Evolutionary conservation across 2,329 filamentous ascomycete genomes (phyloP).

Genomic region (Beauveria asiatica): DNA sequence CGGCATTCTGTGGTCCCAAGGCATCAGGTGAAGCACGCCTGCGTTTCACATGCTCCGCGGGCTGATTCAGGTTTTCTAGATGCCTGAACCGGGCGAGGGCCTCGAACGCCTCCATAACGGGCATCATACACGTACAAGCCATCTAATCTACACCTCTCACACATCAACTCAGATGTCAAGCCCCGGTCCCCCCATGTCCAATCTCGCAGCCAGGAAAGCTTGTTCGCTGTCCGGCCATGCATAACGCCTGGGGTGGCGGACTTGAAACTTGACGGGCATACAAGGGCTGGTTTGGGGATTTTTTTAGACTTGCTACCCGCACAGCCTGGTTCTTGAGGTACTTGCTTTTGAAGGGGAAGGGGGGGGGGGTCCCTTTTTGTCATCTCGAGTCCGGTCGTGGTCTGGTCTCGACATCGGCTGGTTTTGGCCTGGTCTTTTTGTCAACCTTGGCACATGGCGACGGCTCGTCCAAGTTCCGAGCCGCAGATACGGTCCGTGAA

Average conservation of each 20-base stretch:
- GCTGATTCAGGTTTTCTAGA: no score
- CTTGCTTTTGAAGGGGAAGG: background rate
- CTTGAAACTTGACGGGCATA: conserved; percentile 2
- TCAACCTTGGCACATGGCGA: background rate
- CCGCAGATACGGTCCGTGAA: background rate
- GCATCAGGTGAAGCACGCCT: conserved; percentile 15
- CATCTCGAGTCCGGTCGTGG: background rate
- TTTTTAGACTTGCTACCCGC: no score
- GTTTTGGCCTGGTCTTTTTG: background rate
- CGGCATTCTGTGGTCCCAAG: background rate
- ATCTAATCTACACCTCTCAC: no score
- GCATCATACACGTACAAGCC: no score
- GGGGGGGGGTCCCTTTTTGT: background rate
- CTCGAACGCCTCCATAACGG: no score
- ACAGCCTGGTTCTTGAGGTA: background rate
- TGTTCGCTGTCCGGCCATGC: background rate
- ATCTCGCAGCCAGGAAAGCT: no score
- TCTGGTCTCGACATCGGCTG: background rate
- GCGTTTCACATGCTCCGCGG: conserved; percentile 12
- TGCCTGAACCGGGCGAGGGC: no score
- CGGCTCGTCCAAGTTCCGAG: conserved; percentile 1
- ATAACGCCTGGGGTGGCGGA: background rate
- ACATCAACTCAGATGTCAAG: no score
- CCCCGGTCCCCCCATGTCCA: no score
- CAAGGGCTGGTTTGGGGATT: background rate